Percentiles rank a stretch among this genome's conserved stretches.
These are phyloP conservation scores for Ajuga reptans DNA, from an alignment of 305 asterid species.

Conservation along the genomic window DNA sequence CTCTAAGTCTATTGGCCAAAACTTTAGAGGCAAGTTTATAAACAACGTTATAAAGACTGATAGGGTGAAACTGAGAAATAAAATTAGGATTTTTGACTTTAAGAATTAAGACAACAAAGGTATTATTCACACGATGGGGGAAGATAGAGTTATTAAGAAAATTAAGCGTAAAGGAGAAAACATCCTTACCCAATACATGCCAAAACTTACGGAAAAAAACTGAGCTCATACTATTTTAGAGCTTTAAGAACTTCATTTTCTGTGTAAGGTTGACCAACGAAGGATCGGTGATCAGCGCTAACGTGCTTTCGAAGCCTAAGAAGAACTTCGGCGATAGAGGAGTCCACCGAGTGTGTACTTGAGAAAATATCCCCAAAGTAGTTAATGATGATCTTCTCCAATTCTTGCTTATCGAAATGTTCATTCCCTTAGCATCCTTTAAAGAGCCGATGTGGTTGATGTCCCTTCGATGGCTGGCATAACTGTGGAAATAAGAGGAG, in stretches of 20 bases:
- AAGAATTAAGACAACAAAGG: background rate
- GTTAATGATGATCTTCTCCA: background rate
- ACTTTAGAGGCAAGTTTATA: background rate
- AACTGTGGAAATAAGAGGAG: background rate
- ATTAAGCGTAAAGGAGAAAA: too few species aligned
- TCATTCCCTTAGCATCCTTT: background rate
- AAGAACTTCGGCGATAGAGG: too few species aligned
- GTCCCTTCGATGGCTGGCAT: background rate
- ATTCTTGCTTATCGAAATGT: background rate
- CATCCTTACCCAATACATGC: background rate
- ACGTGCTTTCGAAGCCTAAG: too few species aligned
- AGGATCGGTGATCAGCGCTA: too few species aligned
- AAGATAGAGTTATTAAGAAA: background rate
- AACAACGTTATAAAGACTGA: background rate
- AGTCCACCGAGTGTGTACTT: too few species aligned
- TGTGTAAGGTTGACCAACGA: too few species aligned
- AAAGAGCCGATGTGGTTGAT: background rate
- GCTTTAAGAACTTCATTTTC: too few species aligned
- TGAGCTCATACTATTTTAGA: background rate
- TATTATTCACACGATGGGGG: background rate
- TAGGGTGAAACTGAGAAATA: background rate
- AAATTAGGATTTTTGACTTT: background rate
- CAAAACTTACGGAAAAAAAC: background rate
- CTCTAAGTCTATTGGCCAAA: background rate
- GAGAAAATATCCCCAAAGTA: background rate